These are phyloP conservation scores for Calophaca sinica DNA, from an alignment of 306 rosid genomes.

Conservation along the genomic window DNA sequence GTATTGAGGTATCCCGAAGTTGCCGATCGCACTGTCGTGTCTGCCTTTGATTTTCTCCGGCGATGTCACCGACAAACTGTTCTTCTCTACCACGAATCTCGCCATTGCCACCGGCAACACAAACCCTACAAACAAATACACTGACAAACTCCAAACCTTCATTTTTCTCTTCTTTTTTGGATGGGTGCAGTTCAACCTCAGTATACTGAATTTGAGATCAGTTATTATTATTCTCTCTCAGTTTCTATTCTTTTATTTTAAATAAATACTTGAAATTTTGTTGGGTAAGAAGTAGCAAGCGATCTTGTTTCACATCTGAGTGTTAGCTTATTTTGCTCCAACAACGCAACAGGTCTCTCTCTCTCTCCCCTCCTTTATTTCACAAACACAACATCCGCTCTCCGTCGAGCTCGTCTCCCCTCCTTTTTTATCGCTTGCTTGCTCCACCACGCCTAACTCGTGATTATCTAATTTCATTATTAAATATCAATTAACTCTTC, in stretches of 20 bases:
- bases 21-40: slow-evolving; percentile 86
- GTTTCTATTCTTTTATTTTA: neutral
- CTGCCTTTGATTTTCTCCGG: slow-evolving; percentile 77
- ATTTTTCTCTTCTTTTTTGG: too few relatives aligned
- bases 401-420: too few relatives aligned
- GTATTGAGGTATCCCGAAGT: slow-evolving; percentile 91
- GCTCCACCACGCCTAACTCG: too few relatives aligned
- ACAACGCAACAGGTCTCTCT: too few relatives aligned
- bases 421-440: too few relatives aligned
- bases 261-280: neutral
- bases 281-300: neutral
- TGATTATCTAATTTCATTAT: too few relatives aligned
- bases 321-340: too few relatives aligned
- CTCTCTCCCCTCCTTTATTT: too few relatives aligned
- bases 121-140: slow-evolving; percentile 59
- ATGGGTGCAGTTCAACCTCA: neutral
- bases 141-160: slow-evolving; percentile 60
- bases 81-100: slow-evolving; percentile 92
- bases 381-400: too few relatives aligned
- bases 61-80: slow-evolving; percentile 81
- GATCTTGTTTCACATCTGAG: neutral
- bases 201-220: neutral
- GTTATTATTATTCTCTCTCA: neutral
- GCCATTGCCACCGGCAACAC: slow-evolving; percentile 55
- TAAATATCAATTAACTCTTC: too few relatives aligned